phyloP scores from a whole-genome alignment of 2,329 filamentous ascomycete genomes.

The Plectosphaerella cucumerina region DNA sequence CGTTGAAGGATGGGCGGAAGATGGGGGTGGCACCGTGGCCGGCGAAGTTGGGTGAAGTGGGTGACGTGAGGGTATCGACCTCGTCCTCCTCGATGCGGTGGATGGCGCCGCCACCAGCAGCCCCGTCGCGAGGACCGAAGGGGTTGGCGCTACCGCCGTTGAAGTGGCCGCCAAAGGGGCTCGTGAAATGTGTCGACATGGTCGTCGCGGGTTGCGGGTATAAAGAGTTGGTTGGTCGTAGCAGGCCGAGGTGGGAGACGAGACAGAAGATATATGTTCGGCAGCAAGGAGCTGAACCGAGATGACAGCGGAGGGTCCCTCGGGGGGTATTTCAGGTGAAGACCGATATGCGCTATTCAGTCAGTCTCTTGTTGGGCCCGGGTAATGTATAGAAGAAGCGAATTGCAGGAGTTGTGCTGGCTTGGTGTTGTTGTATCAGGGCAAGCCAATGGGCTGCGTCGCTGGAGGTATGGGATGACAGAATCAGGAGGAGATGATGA shows the following conservation, averaged over 20 bases:
- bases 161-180: constrained; percentile 49
- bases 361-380: neutral
- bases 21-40: constrained; percentile 35
- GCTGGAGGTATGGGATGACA: too few species aligned
- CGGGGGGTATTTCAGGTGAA: neutral
- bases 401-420: too few species aligned
- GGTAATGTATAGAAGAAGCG: neutral
- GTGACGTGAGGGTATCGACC: constrained; percentile 69
- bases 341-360: neutral
- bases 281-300: neutral
- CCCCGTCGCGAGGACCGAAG: constrained; percentile 49
- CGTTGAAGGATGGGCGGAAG: constrained; percentile 50
- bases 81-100: constrained; percentile 77
- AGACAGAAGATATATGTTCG: neutral
- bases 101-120: constrained; percentile 34
- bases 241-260: neutral
- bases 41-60: constrained; percentile 58
- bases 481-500: too few species aligned
- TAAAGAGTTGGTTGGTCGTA: constrained; percentile 3
- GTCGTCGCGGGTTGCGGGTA: constrained; percentile 12
- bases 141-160: constrained; percentile 59
- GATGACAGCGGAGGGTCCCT: neutral
- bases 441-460: too few species aligned
- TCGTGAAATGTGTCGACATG: constrained; percentile 78
- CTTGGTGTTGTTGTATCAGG: too few species aligned